phyloP scores from a whole-genome alignment of 768 basidiomycete genomes.

The Lyophyllum decastes region DNA sequence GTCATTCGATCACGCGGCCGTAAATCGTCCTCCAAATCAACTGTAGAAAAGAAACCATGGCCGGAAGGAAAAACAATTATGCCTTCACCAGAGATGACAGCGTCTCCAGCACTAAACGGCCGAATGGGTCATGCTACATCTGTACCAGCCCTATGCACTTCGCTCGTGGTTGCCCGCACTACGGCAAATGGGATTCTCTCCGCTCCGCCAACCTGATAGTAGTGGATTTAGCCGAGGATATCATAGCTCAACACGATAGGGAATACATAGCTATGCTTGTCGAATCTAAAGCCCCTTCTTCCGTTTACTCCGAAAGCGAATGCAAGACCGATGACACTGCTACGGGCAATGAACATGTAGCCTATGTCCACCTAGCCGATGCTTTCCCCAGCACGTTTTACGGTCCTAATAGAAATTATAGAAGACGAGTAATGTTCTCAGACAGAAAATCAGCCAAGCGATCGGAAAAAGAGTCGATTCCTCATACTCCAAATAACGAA shows the following conservation, averaged over 20 bases:
- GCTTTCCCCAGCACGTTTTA: neutral
- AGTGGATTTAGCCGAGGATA: neutral
- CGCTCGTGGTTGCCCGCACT: conserved; percentile 21
- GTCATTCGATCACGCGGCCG: neutral
- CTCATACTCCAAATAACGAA: neutral
- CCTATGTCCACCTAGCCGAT: neutral
- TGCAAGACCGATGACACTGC: neutral
- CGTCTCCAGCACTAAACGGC: neutral
- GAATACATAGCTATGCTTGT: conserved; percentile 18
- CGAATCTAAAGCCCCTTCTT: conserved; percentile 9
- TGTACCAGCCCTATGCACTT: conserved; percentile 24
- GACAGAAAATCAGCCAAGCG: neutral
- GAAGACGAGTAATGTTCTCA: neutral
- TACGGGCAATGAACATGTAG: too few species aligned
- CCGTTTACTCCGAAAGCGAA: neutral
- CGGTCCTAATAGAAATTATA: neutral
- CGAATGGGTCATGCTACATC: conserved; percentile 16
- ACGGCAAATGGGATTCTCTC: conserved; percentile 12
- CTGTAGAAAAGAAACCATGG: neutral
- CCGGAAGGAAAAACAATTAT: neutral
- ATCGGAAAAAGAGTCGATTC: neutral
- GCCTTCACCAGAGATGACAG: neutral
- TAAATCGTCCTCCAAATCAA: neutral
- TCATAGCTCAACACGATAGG: neutral
- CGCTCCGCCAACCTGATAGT: conserved; percentile 1